Percentiles rank a stretch among this genome's conserved stretches.
These are phyloP conservation scores for Xylariales sp. DNA, from an alignment of 2,329 filamentous ascomycete species.

Conservation along the genomic window DNA sequence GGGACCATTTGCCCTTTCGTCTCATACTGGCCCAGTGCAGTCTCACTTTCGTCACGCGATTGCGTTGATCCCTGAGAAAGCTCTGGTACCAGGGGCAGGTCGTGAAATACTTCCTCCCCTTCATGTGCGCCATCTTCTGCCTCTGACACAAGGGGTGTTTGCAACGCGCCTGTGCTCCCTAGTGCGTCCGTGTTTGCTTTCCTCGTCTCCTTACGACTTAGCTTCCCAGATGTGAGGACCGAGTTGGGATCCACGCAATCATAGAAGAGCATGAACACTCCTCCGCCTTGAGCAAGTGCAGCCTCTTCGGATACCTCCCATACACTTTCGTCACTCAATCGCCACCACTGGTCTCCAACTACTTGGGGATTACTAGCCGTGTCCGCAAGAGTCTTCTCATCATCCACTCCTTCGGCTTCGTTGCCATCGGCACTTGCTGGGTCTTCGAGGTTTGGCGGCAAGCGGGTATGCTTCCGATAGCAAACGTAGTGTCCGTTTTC, in stretches of 20 bases:
- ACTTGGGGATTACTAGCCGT: constrained; percentile 7
- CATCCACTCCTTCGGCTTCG: constrained; percentile 11
- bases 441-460: constrained; percentile 9
- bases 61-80: no score
- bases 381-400: constrained; percentile 17
- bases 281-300: constrained; percentile 71
- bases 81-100: no score
- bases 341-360: constrained; percentile 65
- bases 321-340: constrained; percentile 85
- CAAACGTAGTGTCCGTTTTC: constrained; percentile 96
- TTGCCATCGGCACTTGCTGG: constrained; percentile 10
- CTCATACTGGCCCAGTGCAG: no score
- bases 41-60: no score
- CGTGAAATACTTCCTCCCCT: no score
- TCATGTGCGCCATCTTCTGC: no score
- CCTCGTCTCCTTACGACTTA: no score
- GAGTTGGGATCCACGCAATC: constrained; percentile 61
- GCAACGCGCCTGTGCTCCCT: no score
- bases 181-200: no score
- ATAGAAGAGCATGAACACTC: constrained; percentile 97
- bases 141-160: no score
- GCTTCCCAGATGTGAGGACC: constrained; percentile 34
- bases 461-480: constrained; percentile 65
- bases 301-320: constrained; percentile 65
- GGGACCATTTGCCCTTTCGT: no score